Conservation (phyloP, 108 stramenopile species). For the Cyclostephanos tholiformis region DNA sequence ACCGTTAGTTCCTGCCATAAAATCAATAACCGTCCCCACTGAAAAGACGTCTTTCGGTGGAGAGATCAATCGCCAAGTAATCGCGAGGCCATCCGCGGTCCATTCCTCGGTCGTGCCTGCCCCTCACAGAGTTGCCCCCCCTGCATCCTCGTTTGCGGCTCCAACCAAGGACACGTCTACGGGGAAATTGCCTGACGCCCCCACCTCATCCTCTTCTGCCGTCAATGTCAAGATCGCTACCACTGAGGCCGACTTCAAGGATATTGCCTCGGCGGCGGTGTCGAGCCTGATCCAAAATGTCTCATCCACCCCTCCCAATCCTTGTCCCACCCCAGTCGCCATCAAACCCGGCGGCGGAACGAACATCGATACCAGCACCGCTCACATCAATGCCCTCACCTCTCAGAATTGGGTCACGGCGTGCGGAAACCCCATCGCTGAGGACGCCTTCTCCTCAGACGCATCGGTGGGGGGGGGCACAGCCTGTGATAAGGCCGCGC, state of each 20-base stretch:
- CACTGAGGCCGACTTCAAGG: slow-evolving; percentile 78
- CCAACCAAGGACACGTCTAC: slow-evolving; percentile 14
- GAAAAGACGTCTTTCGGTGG: slow-evolving; percentile 27
- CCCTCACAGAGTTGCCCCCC: slow-evolving; percentile 6
- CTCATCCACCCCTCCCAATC: slow-evolving; percentile 25
- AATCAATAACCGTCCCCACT: slow-evolving; percentile 21
- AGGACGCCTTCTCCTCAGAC: slow-evolving; percentile 7
- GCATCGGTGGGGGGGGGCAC: slow-evolving; percentile 8
- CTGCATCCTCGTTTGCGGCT: slow-evolving; percentile 8
- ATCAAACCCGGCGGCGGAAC: slow-evolving; percentile 17
- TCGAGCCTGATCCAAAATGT: slow-evolving; percentile 72
- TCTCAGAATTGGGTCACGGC: slow-evolving; percentile 86
- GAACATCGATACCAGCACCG: slow-evolving; percentile 75
- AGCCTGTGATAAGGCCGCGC: slow-evolving; percentile 57
- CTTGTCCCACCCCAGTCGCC: slow-evolving; percentile 7
- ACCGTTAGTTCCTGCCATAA: slow-evolving; percentile 7
- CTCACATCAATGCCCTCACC: slow-evolving; percentile 82
- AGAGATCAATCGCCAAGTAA: slow-evolving; percentile 36
- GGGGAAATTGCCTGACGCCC: slow-evolving; percentile 8
- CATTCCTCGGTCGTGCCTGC: slow-evolving; percentile 11
- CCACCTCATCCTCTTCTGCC: slow-evolving; percentile 4
- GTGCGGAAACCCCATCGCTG: slow-evolving; percentile 49
- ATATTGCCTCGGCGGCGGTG: slow-evolving; percentile 79
- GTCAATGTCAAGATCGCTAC: slow-evolving; percentile 15
- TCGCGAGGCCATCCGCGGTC: slow-evolving; percentile 23